Percentiles rank a stretch among this genome's conserved stretches.
Conservation (phyloP, 441 rosid genomes). For the Syzygium syzygioides region DNA sequence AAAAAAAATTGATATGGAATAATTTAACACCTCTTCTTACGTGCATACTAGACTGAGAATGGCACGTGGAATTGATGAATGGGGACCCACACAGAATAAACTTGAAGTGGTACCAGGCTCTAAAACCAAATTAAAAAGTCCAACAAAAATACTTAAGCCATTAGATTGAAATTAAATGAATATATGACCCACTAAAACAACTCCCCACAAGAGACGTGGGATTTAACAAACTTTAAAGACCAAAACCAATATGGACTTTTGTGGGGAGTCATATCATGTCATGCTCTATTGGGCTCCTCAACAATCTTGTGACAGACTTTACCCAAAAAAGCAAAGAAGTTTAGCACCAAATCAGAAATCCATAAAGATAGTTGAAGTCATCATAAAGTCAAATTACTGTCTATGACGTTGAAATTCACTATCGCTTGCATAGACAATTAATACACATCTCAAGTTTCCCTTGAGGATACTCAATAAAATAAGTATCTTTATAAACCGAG, state of each 20-base stretch:
- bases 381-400: not conserved
- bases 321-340: not conserved
- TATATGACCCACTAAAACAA: not conserved
- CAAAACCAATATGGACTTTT: not conserved
- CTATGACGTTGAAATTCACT: not conserved
- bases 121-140: not conserved
- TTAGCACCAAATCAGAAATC: not conserved
- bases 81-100: not conserved
- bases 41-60: not conserved
- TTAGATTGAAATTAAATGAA: not conserved
- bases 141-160: not conserved
- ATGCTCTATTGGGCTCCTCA: not conserved
- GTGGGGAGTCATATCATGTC: too few species aligned
- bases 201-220: not conserved
- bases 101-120: not conserved
- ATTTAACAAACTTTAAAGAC: not conserved
- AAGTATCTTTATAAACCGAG: not conserved
- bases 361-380: not conserved
- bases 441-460: not conserved
- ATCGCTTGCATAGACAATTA: not conserved
- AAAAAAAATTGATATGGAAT: not conserved
- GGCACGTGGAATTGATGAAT: not conserved
- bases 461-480: not conserved
- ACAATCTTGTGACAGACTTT: not conserved
- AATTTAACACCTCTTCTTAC: not conserved